Base-by-base conservation (phyloP, 2,329 filamentous ascomycete species). In the Zalaria obscura region DNA sequence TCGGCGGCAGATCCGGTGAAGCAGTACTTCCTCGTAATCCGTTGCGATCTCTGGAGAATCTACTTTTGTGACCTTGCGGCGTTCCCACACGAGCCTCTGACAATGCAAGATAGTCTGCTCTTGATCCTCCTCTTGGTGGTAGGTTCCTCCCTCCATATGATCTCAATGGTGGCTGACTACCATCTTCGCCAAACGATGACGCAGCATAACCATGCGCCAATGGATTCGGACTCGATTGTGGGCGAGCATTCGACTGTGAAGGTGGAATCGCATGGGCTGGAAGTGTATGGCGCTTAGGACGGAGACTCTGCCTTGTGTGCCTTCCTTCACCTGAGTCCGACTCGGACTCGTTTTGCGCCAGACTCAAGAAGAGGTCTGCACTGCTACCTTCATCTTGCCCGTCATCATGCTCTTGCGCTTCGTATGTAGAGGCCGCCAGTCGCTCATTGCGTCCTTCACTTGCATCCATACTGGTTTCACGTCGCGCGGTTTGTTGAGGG, bases 351-450 rank as follows among this genome's bases (percentile, higher is more conserved):
- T 55, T 49, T 40, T 48, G 32, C 34, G 52, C 54, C 32, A 56
- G 48, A 41, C 53, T 51, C 38, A 56, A 43, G 46, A 57, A 57
- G 36, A 55, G 42, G 43, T 57, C 54, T 39, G 50, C 51, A 25
- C 29, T 32, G 7, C 29, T n/a, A 7, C 29, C 29, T 2, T 32
- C 29, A 32, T 32, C n/a, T n/a, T 32, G 29, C 18, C 18, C 18
- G 18, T 18, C 18, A 18, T 18, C 18, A 18, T 18, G 18, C 18
- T 18, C 18, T 18, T 18, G 18, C 18, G 18, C 18, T 18, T 18
- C 18, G 18, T 18, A 18, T 18, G 18, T 18, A 18, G 18, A 18
- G 18, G 18, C 18, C 18, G 18, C 18, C 18, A 18, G 2, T 18
- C 18, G 18, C 18, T 18, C 18, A 18, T 18, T 18, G 18, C 18